A percentile compares a stretch with the other conserved stretches of the same genome.
Evolutionary conservation across 2,329 filamentous ascomycete genomes (phyloP).

Genomic region (Cercospora nicotianae): DNA sequence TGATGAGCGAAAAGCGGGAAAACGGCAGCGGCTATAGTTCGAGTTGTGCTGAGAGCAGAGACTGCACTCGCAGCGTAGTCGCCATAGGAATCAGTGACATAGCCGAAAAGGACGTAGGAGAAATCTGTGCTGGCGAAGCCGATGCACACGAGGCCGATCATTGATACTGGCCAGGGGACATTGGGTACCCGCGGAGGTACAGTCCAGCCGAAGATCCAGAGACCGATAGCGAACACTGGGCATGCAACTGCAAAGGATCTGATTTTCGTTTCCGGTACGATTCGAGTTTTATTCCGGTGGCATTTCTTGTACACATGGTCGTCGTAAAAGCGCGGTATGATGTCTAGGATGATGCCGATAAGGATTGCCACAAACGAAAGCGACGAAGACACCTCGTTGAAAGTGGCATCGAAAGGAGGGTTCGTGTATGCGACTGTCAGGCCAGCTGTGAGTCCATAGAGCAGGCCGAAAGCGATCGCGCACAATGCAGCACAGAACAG

Average conservation of each 20-base stretch:
- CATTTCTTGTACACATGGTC: constrained; percentile 20
- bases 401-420: constrained; percentile 34
- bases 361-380: constrained; percentile 45
- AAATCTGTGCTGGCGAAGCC: constrained; percentile 29
- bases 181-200: constrained; percentile 21
- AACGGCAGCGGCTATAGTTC: constrained; percentile 55
- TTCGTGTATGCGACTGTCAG: constrained; percentile 29
- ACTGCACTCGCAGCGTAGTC: constrained; percentile 62
- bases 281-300: constrained; percentile 40
- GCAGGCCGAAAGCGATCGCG: constrained; percentile 26
- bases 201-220: constrained; percentile 36
- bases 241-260: constrained; percentile 25
- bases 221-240: constrained; percentile 26
- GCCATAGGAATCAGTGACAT: constrained; percentile 63
- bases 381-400: constrained; percentile 43
- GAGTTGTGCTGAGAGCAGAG: constrained; percentile 56
- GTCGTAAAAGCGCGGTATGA: constrained; percentile 25
- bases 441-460: constrained; percentile 28
- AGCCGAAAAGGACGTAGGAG: constrained; percentile 46
- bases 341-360: constrained; percentile 40
- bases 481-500: constrained; percentile 41
- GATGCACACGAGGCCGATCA: constrained; percentile 31
- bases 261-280: constrained; percentile 47
- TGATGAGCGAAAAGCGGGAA: constrained; percentile 56
- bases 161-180: constrained; percentile 29